Percentiles rank a stretch among this genome's conserved stretches.
These are phyloP conservation scores for Linanthus parryae DNA, from an alignment of 148 eudicot species.

Conservation along the genomic window DNA sequence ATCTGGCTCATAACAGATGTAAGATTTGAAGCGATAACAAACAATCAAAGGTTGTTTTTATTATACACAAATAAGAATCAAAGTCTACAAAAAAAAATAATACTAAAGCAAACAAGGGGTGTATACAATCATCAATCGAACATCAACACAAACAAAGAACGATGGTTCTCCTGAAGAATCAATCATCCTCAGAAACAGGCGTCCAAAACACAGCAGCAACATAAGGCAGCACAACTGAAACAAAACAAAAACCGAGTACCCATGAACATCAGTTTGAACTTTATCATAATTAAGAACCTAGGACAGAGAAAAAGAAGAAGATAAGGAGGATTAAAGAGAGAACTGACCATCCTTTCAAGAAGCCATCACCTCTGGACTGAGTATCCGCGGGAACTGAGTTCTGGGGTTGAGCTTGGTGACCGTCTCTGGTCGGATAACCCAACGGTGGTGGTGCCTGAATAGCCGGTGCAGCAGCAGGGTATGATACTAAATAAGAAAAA, in stretches of 20 bases:
- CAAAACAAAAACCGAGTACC: not conserved
- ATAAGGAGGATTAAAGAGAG: not conserved
- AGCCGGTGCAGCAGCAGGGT: conserved; percentile 7
- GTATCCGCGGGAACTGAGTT: conserved; percentile 7
- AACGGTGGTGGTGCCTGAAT: conserved; percentile 16
- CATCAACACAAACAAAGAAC: too few relatives aligned
- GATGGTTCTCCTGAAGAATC: too few relatives aligned
- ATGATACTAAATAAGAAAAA: too few relatives aligned
- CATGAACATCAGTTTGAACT: not conserved
- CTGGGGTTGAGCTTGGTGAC: not conserved
- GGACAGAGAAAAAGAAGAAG: not conserved
- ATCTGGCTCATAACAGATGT: too few relatives aligned
- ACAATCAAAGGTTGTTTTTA: too few relatives aligned
- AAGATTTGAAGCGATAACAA: too few relatives aligned
- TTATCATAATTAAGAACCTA: not conserved
- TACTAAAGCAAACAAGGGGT: too few relatives aligned
- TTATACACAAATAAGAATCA: too few relatives aligned
- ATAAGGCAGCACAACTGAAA: conserved; percentile 22
- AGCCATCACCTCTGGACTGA: conserved; percentile 19
- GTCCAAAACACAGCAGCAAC: conserved; percentile 20
- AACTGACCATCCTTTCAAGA: conserved; percentile 25
- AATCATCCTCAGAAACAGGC: conserved; percentile 20
- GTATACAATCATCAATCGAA: too few relatives aligned
- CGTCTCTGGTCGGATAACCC: conserved; percentile 16
- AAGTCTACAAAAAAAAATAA: too few relatives aligned